These are phyloP conservation scores for Pythium rishiriense DNA, from an alignment of 352 stramenopile genomes.

Conservation along the genomic window DNA sequence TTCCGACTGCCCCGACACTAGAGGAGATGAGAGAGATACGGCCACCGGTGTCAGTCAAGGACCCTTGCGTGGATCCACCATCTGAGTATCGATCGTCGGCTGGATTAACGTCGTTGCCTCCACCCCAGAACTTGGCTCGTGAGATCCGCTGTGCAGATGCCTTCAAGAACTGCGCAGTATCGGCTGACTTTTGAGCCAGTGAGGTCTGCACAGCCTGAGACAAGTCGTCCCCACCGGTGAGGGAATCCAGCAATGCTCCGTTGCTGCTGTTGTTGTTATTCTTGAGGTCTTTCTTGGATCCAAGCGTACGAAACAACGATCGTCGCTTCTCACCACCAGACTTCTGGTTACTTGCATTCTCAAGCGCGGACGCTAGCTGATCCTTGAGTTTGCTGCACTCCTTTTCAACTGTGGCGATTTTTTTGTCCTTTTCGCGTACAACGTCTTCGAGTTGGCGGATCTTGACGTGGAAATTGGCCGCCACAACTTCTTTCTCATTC, in stretches of 20 bases:
- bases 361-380: conserved; percentile 28
- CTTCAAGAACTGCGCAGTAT: conserved; percentile 78
- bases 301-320: conserved; percentile 70
- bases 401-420: conserved; percentile 66
- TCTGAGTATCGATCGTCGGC: conserved; percentile 49
- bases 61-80: conserved; percentile 31
- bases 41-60: conserved; percentile 39
- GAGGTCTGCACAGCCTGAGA: conserved; percentile 53
- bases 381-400: conserved; percentile 73
- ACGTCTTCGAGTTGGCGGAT: conserved; percentile 74
- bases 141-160: conserved; percentile 72
- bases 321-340: conserved; percentile 43
- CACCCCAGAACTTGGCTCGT: conserved; percentile 59
- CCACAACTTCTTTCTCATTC: conserved; percentile 73
- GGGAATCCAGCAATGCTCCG: conserved; percentile 37
- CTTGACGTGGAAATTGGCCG: conserved; percentile 82
- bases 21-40: conserved; percentile 69
- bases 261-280: conserved; percentile 25
- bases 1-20: conserved; percentile 52
- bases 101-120: conserved; percentile 36
- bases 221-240: conserved; percentile 31
- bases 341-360: conserved; percentile 33
- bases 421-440: conserved; percentile 86
- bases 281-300: conserved; percentile 70
- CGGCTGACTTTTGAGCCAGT: conserved; percentile 68